phyloP scores from a whole-genome alignment of 1,284 basidiomycete genomes.

The Trichosporon faecale region DNA sequence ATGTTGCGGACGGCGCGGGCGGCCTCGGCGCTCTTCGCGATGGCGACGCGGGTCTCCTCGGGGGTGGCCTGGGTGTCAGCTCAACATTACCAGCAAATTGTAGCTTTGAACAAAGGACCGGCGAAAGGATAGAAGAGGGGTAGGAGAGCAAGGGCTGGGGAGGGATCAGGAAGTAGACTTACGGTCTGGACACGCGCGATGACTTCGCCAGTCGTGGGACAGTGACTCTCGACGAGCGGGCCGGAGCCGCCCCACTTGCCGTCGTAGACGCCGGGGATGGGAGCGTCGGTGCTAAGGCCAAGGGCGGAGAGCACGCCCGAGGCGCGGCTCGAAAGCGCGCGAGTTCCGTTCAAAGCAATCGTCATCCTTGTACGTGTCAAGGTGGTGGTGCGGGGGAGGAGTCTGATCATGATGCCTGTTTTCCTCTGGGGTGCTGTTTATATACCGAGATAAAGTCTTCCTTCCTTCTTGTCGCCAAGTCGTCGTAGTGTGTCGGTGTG shows the following conservation, averaged over 20 bases:
- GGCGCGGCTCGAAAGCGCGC: slow-evolving; percentile 42
- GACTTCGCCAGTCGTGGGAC: slow-evolving; percentile 47
- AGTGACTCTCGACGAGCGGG: slow-evolving; percentile 34
- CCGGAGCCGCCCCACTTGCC: slow-evolving; percentile 46
- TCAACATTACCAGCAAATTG: too few species aligned
- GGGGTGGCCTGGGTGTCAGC: slow-evolving; percentile 33
- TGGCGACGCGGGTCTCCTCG: slow-evolving; percentile 34
- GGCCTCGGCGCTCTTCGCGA: slow-evolving; percentile 54
- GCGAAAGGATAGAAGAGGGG: too few species aligned
- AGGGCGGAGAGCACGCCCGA: slow-evolving; percentile 37
- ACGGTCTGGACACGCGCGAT: slow-evolving; percentile 40
- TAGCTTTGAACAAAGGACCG: too few species aligned
- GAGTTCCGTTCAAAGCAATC: not conserved
- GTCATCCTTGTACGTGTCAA: not conserved
- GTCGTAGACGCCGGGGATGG: slow-evolving; percentile 44
- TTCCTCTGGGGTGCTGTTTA: not conserved
- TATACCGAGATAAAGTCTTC: not conserved
- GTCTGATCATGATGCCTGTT: not conserved
- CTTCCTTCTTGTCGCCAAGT: too few species aligned
- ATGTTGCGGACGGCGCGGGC: slow-evolving; percentile 67
- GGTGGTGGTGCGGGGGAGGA: not conserved
- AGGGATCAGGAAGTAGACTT: too few species aligned
- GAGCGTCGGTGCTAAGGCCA: slow-evolving; percentile 29
- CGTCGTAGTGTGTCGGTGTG: not conserved
- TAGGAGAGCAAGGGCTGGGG: too few species aligned